Conservation (phyloP, 2,329 filamentous ascomycete genomes). For the Diaporthe nobilis region DNA sequence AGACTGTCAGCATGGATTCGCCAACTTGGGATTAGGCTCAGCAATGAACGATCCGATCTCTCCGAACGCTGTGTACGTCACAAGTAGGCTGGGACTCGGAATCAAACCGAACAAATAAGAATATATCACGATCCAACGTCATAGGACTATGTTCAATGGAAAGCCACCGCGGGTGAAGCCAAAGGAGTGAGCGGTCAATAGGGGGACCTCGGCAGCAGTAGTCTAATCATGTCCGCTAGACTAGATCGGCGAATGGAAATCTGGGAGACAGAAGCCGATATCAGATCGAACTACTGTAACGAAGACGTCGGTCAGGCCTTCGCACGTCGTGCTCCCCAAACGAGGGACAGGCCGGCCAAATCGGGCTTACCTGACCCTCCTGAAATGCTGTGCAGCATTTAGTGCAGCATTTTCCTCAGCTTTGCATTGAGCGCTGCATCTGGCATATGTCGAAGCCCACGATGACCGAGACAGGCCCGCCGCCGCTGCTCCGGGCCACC, state of each 20-base stretch:
- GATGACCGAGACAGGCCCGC: background rate
- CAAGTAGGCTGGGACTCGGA: background rate
- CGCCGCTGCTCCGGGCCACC: background rate
- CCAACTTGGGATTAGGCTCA: background rate
- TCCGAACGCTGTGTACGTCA: background rate
- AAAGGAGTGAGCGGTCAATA: background rate
- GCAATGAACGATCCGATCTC: background rate
- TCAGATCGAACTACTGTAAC: conserved; percentile 1
- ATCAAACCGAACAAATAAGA: too few species aligned
- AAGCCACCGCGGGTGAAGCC: background rate
- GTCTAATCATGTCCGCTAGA: background rate
- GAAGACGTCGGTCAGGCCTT: background rate
- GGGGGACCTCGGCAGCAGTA: background rate
- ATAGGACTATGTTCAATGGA: background rate
- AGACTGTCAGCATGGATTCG: background rate
- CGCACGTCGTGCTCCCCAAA: background rate
- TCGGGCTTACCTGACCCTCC: background rate
- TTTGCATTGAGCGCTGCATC: background rate
- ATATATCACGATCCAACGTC: background rate
- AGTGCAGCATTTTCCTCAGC: background rate
- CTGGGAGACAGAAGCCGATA: background rate
- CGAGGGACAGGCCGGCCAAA: background rate
- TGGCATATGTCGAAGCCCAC: background rate
- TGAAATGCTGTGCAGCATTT: background rate
- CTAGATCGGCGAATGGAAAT: background rate